These are phyloP conservation scores for Diaporthe vexans DNA, from an alignment of 2,329 filamentous ascomycete species.

Conservation along the genomic window DNA sequence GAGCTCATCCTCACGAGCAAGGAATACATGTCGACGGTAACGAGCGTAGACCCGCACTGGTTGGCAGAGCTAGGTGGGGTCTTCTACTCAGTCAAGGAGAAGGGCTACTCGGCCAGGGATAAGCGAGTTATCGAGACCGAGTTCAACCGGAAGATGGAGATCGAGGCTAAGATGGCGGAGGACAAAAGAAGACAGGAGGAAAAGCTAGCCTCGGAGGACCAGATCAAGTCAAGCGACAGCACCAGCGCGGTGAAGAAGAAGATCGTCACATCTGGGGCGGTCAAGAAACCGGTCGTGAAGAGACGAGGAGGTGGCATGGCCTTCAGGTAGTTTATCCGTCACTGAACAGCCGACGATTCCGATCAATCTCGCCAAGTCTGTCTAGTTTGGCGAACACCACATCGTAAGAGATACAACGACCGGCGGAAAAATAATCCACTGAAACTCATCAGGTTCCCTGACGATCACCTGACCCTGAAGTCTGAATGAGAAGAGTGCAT, in stretches of 20 bases:
- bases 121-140: constrained; percentile 91
- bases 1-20: constrained; percentile 97
- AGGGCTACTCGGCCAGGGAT: constrained; percentile 90
- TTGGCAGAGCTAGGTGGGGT: constrained; percentile 95
- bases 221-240: constrained; percentile 56
- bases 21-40: constrained; percentile 98
- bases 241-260: constrained; percentile 60
- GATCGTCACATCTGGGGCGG: constrained; percentile 72
- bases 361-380: not conserved
- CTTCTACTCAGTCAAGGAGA: constrained; percentile 98
- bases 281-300: constrained; percentile 72
- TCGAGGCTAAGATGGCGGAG: constrained; percentile 91
- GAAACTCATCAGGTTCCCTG: not conserved
- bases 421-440: not conserved
- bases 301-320: constrained; percentile 64
- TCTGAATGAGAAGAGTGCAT: not conserved
- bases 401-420: not conserved
- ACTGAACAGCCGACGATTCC: not conserved
- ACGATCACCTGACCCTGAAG: not conserved
- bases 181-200: constrained; percentile 80
- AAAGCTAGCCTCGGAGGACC: constrained; percentile 65
- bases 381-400: not conserved
- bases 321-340: constrained; percentile 26
- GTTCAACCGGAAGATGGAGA: constrained; percentile 93
- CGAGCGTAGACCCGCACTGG: constrained; percentile 96